Base-by-base conservation (phyloP, 1,139 yeast genomes). In the Candida freyschussii region DNA sequence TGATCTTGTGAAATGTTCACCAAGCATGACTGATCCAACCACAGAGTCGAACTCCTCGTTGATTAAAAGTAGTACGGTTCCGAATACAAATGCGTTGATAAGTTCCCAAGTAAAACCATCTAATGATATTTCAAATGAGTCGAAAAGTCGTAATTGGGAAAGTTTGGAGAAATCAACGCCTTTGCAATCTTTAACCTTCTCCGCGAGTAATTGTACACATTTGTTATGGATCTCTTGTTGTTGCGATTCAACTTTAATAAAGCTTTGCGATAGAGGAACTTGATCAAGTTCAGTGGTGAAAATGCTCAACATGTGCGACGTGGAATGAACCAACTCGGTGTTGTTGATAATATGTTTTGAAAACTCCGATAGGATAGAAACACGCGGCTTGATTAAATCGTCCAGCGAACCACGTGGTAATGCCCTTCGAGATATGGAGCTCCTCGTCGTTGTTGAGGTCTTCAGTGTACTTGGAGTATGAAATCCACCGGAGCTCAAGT, bases 101-200 rank as follows among this genome's bases (percentile, higher is more conserved):
- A 44, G 36, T 34, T 63, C 66, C 65, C 70, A 67, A 8, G 48
- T 53, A 6, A 17, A 27, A 0, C 66, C 69, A 39, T 63, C 64
- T 9, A 67, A 52, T 23, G 65, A 56, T 2, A 70, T 52, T 16
- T 65, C 62, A 33, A 71, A 50, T 23, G 52, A 52, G 44, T 73
- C 79, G 53, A 72, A 72, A 11, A 69, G 40, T 5, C 64, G 47
- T 21, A 69, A 43, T 4, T 44, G 44, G 0, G 67, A 65, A 6
- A 60, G 37, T 13, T 41, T 44, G 4, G 47, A 39, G 17, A 53
- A 37, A 21, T 57, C 50, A 7, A 57, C 30, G 3, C 45, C 49
- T 17, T 43, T 41, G 1, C 17, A 15, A 13, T 45, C 44, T 12
- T 21, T 15, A 13, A 39, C n/a, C 1, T 26, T 16, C 7, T 13